Conservation (phyloP, 1,284 basidiomycete species). For the Lentinula novae-zelandiae region DNA sequence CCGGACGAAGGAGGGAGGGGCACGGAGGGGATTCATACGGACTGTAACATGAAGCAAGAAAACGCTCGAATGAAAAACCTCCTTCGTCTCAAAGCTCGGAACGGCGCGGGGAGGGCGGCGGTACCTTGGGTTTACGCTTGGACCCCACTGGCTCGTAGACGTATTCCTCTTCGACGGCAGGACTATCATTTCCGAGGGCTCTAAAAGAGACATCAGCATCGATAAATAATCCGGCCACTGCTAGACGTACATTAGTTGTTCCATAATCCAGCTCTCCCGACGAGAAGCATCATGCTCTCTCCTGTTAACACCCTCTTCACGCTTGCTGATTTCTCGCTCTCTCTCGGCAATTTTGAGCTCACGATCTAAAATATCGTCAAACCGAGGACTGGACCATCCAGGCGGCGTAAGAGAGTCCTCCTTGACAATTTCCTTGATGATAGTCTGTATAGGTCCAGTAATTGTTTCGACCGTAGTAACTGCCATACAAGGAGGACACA, state of each 20-base stretch:
- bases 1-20: conserved; percentile 75
- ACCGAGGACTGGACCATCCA: conserved; percentile 65
- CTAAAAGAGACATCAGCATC: conserved; percentile 33
- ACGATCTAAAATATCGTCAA: conserved; percentile 76
- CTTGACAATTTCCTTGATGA: conserved; percentile 81
- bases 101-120: conserved; percentile 73
- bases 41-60: conserved; percentile 54
- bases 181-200: conserved; percentile 62
- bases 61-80: conserved; percentile 46
- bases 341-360: conserved; percentile 79
- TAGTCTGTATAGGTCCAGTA: conserved; percentile 61
- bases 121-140: conserved; percentile 85
- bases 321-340: conserved; percentile 77
- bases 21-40: conserved; percentile 59
- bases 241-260: conserved; percentile 73
- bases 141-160: conserved; percentile 60
- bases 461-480: conserved; percentile 52
- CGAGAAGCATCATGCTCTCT: conserved; percentile 79
- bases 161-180: conserved; percentile 73
- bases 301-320: conserved; percentile 77
- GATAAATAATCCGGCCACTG: conserved; percentile 9
- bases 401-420: conserved; percentile 74
- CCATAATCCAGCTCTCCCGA: conserved; percentile 85
- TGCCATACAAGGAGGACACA: conserved; percentile 55
- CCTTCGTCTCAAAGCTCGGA: conserved; percentile 91